Evolutionary conservation across 1,139 yeast genomes (phyloP), one percentile per base, ranked within the genome.

Genomic region (Pichia sp.): DNA sequence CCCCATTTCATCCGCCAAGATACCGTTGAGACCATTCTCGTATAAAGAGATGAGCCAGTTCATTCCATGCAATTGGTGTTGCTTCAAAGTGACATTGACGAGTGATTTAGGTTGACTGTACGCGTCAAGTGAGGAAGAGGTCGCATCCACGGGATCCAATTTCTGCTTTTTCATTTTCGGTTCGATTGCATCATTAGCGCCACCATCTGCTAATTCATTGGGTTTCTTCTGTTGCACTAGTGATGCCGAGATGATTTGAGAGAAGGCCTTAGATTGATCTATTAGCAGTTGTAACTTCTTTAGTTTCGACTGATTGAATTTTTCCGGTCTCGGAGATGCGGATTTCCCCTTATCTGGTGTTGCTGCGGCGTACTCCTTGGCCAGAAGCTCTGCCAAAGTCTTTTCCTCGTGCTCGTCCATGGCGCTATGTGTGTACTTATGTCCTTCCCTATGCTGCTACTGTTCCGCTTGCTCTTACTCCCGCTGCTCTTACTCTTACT

Each of bases 1-100:
- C 0, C 97, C 97, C 97, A 88, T 91, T 57, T 88, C 97, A 59
- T 91, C 97, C 0, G 97, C 97, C 22, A 91, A 63, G 24, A 91
- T 87, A 3, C 98, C 98, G 59, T 91, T 91, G 23, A 91, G 65
- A 0, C 97, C 98, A 57, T 91, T 91, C 55, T 88, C 94, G 55
- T 82, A 91, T 22, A 91, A 63, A 0, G 95, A 82, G 11, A 79
- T 72, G 34, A 91, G 62, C 97, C 97, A 91, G 48, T 85, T 88
- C 39, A 88, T 69, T 1, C 97, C 98, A 38, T 83, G 91, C 20
- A 86, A 56, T 57, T 91, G 98, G 53, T 91, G 88, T 22, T 77
- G 81, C 52, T 87, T 85, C 64, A 91, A 64, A 0, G 52, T 53
- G 20, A 86, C 84, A 10, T 91, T 91, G 1, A 75, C 63, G 5